Evolutionary conservation across 1,284 basidiomycete genomes (phyloP).

Genomic region (Apiotrichum sp.): DNA sequence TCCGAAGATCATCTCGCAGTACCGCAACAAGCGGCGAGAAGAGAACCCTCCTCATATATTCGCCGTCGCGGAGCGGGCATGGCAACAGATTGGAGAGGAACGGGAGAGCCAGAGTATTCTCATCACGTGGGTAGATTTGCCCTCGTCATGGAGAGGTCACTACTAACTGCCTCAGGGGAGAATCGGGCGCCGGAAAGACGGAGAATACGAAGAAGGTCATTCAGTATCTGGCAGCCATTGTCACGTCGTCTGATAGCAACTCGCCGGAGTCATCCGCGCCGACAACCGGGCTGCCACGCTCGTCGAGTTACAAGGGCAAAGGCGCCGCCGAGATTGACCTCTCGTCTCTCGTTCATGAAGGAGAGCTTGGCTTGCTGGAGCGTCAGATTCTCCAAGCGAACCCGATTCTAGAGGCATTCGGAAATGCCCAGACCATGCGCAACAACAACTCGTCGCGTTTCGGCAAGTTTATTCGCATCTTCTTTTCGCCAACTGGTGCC

Average conservation of each 20-base stretch:
- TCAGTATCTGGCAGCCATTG: conserved; percentile 96
- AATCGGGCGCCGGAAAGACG: conserved; percentile 98
- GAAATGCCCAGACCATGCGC: conserved; percentile 96
- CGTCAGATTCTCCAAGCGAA: conserved; percentile 97
- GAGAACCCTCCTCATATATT: conserved; percentile 96
- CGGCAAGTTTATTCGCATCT: conserved; percentile 90
- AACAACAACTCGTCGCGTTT: conserved; percentile 99
- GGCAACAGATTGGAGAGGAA: conserved; percentile 97
- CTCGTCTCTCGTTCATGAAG: conserved; percentile 47
- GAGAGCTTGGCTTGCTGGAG: conserved; percentile 81
- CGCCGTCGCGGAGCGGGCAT: conserved; percentile 93
- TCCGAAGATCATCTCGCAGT: conserved; percentile 84
- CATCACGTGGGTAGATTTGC: conserved; percentile 94
- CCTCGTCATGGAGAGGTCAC: no score
- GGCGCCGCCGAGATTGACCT: conserved; percentile 28
- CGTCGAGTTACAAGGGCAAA: conserved; percentile 45
- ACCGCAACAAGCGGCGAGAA: conserved; percentile 82
- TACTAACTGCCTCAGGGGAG: conserved; percentile 58
- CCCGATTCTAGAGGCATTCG: conserved; percentile 95
- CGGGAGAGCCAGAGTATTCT: conserved; percentile 96
- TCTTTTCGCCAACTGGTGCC: conserved; percentile 85
- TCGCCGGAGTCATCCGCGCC: conserved; percentile 28
- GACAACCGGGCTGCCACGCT: conserved; percentile 36
- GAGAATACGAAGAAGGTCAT: conserved; percentile 99
- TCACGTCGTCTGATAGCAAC: conserved; percentile 59